Base-by-base conservation (phyloP, 2,329 filamentous ascomycete genomes). In the Fusarium marasasianum region DNA sequence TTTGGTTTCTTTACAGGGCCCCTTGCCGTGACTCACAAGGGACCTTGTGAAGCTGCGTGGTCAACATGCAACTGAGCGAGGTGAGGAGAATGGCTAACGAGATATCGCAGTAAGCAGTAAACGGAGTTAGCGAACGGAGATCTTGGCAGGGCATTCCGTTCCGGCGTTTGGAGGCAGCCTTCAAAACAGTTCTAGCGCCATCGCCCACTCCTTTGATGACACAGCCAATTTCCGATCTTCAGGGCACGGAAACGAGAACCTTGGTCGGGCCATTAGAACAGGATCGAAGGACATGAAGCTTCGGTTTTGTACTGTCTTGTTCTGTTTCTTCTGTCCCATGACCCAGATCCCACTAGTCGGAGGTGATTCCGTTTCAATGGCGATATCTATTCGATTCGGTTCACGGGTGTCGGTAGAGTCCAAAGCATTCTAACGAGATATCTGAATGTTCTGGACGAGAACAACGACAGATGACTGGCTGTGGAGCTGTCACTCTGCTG, bases 201-300 rank as follows among this genome's bases (percentile, higher is more conserved):
- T 77, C 72, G 63, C 63, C 44, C 61, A 72, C 72, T 78, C 77
- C 76, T 75, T 75, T 68, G 76, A 78, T 78, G 68, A 62, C 76
- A 69, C 62, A 71, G 65, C 66, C 63, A 78, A 78, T 78, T 75
- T 77, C 75, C 76, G 76, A 77, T 78, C 45, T 50, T 60, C 47
- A 69, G 54, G 56, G 37, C 62, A 67, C 31, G 22, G 51, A 31
- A 57, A 40, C 50, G 58, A 48, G 66, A 71, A 38, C 44, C 66
- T 63, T 62, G 50, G 59, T 48, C 35, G 43, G 14, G 55, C 50
- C 60, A 63, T 29, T 29, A 35, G 63, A 26, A 29, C 45, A 47
- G 51, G 55, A 60, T 62, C 50, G 45, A 43, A 50, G 45, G 18
- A 33, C 53, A 65, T 56, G 45, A 63, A 63, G 47, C 45, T 44